Conservation (phyloP, 208 protist genomes). For the Trypanosoma cruzi region DNA sequence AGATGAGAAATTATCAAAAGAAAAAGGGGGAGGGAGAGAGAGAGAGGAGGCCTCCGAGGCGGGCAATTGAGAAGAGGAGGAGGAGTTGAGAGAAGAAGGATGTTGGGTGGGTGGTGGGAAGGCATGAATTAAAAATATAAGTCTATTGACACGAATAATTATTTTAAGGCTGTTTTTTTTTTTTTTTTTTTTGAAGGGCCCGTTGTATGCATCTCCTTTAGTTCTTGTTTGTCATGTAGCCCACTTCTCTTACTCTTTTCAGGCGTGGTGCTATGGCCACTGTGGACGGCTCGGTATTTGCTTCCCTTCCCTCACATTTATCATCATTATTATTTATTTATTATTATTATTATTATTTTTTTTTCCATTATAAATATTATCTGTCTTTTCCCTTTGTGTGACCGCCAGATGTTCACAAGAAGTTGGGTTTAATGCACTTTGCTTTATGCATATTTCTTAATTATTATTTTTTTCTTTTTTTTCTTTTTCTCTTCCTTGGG, state of each 20-base stretch:
- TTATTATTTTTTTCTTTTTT: neutral
- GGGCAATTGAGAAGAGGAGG: neutral
- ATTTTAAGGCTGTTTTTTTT: too few species aligned
- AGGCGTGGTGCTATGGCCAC: neutral
- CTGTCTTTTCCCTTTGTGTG: too few species aligned
- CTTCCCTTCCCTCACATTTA: neutral
- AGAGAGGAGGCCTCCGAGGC: neutral
- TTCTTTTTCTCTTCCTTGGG: neutral
- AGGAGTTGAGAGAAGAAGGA: neutral
- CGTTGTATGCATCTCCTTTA: neutral
- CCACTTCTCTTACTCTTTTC: neutral
- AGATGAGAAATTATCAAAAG: neutral
- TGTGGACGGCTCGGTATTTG: neutral
- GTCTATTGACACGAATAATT: too few species aligned
- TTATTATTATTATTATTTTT: too few species aligned
- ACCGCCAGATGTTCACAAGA: neutral
- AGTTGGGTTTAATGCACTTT: neutral
- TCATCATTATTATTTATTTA: conserved; percentile 1
- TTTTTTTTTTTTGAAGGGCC: neutral
- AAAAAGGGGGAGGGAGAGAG: neutral
- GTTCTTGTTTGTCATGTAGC: neutral
- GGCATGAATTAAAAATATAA: neutral
- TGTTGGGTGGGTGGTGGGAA: neutral
- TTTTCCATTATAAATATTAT: too few species aligned
- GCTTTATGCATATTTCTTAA: neutral